A percentile compares a stretch with the other conserved stretches of the same genome.
phyloP scores from a whole-genome alignment of 257 asterid genomes.

The Parsonsia alboflavescens region DNA sequence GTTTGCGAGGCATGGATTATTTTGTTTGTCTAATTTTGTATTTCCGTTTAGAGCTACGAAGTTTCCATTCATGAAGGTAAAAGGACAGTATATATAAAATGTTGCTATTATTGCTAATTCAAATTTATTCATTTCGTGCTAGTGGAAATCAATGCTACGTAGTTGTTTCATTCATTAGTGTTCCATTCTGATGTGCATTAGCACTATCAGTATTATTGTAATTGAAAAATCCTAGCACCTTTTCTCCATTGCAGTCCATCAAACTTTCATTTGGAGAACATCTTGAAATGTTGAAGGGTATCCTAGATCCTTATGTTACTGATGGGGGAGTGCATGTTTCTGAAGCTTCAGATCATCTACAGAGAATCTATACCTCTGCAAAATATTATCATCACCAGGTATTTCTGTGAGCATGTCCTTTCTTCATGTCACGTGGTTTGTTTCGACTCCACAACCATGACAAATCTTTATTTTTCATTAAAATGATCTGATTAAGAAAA shows the following conservation, averaged over 20 bases:
- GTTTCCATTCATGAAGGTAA: conserved; percentile 74
- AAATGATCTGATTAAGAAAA: background rate
- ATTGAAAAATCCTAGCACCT: background rate
- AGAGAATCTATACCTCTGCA: conserved; percentile 35
- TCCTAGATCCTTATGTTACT: conserved; percentile 35
- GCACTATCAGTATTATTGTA: background rate
- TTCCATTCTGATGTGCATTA: background rate
- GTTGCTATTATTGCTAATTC: conserved; percentile 19
- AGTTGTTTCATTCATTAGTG: background rate
- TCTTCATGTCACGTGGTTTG: background rate
- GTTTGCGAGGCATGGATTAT: background rate
- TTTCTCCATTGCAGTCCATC: conserved; percentile 37
- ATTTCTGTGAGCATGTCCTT: conserved; percentile 14
- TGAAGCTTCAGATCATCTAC: conserved; percentile 30
- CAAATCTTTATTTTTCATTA: background rate
- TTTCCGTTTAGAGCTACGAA: conserved; percentile 56
- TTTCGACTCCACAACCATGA: background rate
- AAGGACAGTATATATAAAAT: conserved; percentile 1
- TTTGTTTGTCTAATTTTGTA: conserved; percentile 10
- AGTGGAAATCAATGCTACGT: background rate
- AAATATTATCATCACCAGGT: conserved; percentile 76
- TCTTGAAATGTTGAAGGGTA: conserved; percentile 29
- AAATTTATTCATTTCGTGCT: conserved; percentile 2
- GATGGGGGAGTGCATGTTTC: conserved; percentile 27
- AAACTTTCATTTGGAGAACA: conserved; percentile 22